Percentiles rank a stretch among this genome's conserved stretches.
Conservation (phyloP, 345 rosid genomes). For the Boechera divaricarpa region DNA sequence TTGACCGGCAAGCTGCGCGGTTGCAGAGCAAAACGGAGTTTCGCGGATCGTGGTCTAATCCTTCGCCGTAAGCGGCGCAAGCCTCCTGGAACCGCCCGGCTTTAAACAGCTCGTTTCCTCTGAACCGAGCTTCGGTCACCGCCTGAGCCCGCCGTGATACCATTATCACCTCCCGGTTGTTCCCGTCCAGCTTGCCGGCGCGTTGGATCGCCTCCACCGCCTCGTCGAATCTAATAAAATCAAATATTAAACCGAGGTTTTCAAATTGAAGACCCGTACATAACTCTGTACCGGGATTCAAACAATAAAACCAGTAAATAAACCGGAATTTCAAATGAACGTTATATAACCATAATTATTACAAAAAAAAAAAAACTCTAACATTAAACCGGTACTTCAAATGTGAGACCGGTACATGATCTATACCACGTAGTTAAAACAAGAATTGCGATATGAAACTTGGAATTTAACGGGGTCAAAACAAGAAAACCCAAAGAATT, state of each 20-base stretch:
- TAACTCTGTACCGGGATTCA: neutral
- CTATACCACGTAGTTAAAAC: neutral
- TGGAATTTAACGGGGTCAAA: no score
- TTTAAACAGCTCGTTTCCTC: slow-evolving; percentile 79
- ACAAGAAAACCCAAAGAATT: neutral
- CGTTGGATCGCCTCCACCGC: slow-evolving; percentile 67
- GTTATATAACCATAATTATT: neutral
- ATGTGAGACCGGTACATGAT: neutral
- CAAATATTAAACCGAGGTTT: slow-evolving; percentile 21
- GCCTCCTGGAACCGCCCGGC: slow-evolving; percentile 62
- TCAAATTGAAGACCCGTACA: slow-evolving; percentile 26
- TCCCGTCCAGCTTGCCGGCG: slow-evolving; percentile 72
- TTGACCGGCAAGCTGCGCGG: slow-evolving; percentile 79
- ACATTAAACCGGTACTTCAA: neutral
- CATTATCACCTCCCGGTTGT: slow-evolving; percentile 64
- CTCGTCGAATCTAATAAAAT: slow-evolving; percentile 61
- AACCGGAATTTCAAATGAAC: neutral
- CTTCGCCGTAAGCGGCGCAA: slow-evolving; percentile 65
- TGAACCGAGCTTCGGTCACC: slow-evolving; percentile 64
- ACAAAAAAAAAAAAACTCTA: neutral
- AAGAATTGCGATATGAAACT: neutral
- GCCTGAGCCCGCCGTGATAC: slow-evolving; percentile 60
- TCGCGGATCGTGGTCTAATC: slow-evolving; percentile 68
- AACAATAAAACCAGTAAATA: neutral
- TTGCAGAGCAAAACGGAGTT: slow-evolving; percentile 89